Percentiles rank a stretch among this genome's conserved stretches.
Evolutionary conservation across 169 alveolate species (phyloP).

Genomic region (Sarcocystis neurona): DNA sequence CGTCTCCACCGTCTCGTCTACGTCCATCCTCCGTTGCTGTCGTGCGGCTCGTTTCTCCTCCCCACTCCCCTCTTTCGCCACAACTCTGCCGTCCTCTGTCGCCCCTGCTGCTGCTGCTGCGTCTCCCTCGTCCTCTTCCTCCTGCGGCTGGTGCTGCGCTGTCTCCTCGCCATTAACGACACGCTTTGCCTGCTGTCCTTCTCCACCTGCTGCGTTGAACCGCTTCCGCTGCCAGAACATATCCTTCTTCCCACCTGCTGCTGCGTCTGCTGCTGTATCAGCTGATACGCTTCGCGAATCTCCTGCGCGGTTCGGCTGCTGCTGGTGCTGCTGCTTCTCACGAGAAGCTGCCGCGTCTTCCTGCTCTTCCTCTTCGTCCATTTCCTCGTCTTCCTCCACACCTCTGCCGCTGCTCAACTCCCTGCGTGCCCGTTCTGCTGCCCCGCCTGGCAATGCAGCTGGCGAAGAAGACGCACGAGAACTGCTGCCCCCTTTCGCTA

Average conservation of each 20-base stretch:
- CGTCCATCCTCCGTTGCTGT: background rate
- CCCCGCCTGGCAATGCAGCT: no score
- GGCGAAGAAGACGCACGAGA: no score
- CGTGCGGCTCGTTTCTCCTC: background rate
- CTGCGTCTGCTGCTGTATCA: no score
- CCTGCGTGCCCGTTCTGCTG: no score
- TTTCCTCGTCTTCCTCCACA: background rate
- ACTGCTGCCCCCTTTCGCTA: no score
- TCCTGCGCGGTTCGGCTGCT: background rate
- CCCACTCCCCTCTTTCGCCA: background rate
- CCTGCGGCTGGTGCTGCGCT: background rate
- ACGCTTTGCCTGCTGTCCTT: no score
- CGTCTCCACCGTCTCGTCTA: background rate
- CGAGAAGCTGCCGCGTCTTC: background rate
- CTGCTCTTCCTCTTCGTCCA: background rate
- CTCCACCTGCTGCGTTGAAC: no score
- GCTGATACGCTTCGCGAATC: background rate
- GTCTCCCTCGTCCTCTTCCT: background rate
- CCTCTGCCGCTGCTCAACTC: background rate
- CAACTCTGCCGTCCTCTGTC: background rate
- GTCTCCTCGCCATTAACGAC: background rate
- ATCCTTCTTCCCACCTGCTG: no score
- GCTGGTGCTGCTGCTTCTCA: constrained; percentile 1
- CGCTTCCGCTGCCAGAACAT: no score
- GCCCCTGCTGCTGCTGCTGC: background rate